A percentile compares a stretch with the other conserved stretches of the same genome.
These are phyloP conservation scores for Haematococcus lacustris DNA, from an alignment of 139 green algal species.

Conservation along the genomic window DNA sequence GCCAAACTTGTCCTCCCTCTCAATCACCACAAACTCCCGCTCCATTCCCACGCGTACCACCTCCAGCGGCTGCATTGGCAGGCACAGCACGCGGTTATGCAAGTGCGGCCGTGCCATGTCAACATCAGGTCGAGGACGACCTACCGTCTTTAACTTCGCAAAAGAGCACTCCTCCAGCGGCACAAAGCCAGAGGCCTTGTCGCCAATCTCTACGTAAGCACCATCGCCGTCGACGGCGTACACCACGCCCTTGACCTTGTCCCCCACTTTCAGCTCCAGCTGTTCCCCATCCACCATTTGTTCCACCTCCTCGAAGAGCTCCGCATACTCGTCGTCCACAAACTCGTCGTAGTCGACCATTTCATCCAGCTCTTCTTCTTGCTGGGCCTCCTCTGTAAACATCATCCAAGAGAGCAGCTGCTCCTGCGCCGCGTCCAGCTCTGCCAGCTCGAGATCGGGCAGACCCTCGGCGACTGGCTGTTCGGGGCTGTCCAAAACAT, in stretches of 20 bases:
- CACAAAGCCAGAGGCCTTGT: constrained; percentile 82
- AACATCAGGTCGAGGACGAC: neutral
- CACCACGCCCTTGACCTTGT: constrained; percentile 64
- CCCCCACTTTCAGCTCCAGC: constrained; percentile 16
- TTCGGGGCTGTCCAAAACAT: neutral
- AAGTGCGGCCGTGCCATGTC: neutral
- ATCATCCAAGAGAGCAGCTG: constrained; percentile 50
- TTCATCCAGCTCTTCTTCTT: constrained; percentile 40
- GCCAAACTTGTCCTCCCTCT: constrained; percentile 66
- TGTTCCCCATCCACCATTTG: constrained; percentile 39
- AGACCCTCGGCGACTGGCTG: constrained; percentile 10
- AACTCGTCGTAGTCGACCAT: constrained; percentile 51
- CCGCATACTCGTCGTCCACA: constrained; percentile 28
- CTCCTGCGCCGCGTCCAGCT: constrained; percentile 42
- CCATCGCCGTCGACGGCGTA: constrained; percentile 77
- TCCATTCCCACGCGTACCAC: constrained; percentile 57
- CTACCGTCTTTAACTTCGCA: constrained; percentile 41
- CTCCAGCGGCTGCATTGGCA: constrained; percentile 43
- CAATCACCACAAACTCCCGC: constrained; percentile 81
- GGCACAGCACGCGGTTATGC: neutral
- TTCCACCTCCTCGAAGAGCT: constrained; percentile 42
- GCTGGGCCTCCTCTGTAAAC: constrained; percentile 25
- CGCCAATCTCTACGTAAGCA: constrained; percentile 89
- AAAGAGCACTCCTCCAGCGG: constrained; percentile 72
- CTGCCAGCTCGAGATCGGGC: neutral